phyloP scores from a whole-genome alignment of 2,329 filamentous ascomycete species.

The Mariannaea elegans region DNA sequence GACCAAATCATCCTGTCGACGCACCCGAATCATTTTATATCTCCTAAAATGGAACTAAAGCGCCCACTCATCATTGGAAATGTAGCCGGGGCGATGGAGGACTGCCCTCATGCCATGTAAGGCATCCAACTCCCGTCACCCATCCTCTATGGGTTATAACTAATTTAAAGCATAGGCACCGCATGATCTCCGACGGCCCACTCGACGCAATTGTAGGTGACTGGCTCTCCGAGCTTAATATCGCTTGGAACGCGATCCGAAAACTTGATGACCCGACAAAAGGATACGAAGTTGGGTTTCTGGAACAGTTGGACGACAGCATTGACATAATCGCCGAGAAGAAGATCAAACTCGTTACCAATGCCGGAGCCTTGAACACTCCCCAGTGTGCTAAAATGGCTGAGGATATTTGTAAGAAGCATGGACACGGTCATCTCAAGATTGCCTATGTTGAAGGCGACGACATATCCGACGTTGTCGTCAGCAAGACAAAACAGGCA shows the following conservation, averaged over 20 bases:
- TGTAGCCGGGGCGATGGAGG: constrained; percentile 22
- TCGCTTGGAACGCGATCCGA: constrained; percentile 50
- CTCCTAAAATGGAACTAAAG: not conserved
- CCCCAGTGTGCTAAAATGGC: constrained; percentile 42
- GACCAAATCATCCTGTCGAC: too few relatives aligned
- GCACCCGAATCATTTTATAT: too few relatives aligned
- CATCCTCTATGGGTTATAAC: too few relatives aligned
- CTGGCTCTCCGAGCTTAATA: constrained; percentile 55
- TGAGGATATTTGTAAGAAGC: constrained; percentile 36
- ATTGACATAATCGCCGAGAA: constrained; percentile 49
- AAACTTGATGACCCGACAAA: constrained; percentile 39
- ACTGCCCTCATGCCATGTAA: constrained; percentile 14
- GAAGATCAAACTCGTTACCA: constrained; percentile 62
- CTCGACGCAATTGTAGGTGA: constrained; percentile 47
- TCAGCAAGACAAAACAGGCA: constrained; percentile 20
- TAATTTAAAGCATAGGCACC: constrained; percentile 14
- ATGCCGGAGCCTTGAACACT: constrained; percentile 66
- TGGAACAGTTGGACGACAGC: constrained; percentile 51
- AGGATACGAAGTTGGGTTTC: constrained; percentile 47
- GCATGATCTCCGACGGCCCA: constrained; percentile 11
- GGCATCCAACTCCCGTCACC: not conserved
- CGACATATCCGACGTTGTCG: constrained; percentile 45
- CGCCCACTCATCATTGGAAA: constrained; percentile 18
- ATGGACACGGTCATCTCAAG: constrained; percentile 20
- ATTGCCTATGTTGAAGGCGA: constrained; percentile 52